phyloP scores from a whole-genome alignment of 2,329 filamentous ascomycete species.

The Curvularia hawaiiensis region DNA sequence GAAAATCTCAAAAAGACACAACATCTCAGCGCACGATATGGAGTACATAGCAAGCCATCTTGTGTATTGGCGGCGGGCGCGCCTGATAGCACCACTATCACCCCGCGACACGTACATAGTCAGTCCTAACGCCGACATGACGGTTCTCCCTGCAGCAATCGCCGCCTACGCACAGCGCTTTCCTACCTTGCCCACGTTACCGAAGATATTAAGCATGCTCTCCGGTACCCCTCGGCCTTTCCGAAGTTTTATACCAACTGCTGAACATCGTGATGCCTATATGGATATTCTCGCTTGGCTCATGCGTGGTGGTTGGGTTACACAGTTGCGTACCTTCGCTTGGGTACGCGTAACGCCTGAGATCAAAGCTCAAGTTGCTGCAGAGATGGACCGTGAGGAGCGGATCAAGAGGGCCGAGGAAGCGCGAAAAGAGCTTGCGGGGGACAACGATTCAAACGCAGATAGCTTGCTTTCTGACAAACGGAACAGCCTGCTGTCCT shows the following conservation, averaged over 20 bases:
- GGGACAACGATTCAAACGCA: slow-evolving; percentile 39
- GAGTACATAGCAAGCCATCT: slow-evolving; percentile 90
- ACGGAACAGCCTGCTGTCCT: slow-evolving; percentile 37
- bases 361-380: slow-evolving; percentile 80
- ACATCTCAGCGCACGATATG: slow-evolving; percentile 79
- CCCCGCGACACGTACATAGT: slow-evolving; percentile 89
- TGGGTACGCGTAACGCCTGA: slow-evolving; percentile 85
- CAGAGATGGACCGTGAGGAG: slow-evolving; percentile 63
- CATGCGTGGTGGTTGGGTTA: slow-evolving; percentile 90
- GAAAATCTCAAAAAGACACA: slow-evolving; percentile 73
- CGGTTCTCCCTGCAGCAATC: slow-evolving; percentile 70
- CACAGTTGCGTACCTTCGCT: slow-evolving; percentile 87
- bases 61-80: slow-evolving; percentile 93
- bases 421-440: slow-evolving; percentile 31
- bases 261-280: slow-evolving; percentile 85
- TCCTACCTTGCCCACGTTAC: slow-evolving; percentile 79
- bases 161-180: slow-evolving; percentile 78
- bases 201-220: slow-evolving; percentile 84
- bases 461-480: slow-evolving; percentile 41
- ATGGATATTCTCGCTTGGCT: slow-evolving; percentile 93
- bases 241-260: slow-evolving; percentile 81
- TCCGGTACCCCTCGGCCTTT: slow-evolving; percentile 82
- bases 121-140: slow-evolving; percentile 84
- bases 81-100: slow-evolving; percentile 88
- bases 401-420: slow-evolving; percentile 39